phyloP scores from a whole-genome alignment of 306 rosid genomes.

The Potentilla sterilis region DNA sequence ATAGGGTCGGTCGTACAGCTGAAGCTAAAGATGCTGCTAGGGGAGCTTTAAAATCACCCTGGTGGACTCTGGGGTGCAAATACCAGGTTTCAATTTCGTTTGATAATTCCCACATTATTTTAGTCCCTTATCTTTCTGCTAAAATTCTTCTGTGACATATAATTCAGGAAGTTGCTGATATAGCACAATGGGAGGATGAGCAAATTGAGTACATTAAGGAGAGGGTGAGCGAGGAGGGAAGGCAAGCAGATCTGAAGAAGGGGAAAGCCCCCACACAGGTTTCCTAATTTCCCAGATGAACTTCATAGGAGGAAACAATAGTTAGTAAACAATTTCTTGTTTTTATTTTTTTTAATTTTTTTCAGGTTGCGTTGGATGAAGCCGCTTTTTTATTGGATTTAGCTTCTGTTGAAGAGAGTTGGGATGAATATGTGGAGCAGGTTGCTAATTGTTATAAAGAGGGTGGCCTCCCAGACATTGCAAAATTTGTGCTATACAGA shows the following conservation, averaged over 20 bases:
- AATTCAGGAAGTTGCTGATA: slow-evolving; percentile 75
- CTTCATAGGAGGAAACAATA: neutral
- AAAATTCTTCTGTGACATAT: neutral
- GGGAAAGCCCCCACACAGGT: slow-evolving; percentile 93
- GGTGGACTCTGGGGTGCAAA: slow-evolving; percentile 97
- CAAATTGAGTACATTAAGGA: slow-evolving; percentile 90
- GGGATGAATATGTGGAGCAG: slow-evolving; percentile 68
- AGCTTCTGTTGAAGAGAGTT: slow-evolving; percentile 84
- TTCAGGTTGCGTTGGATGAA: slow-evolving; percentile 85
- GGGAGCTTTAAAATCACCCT: slow-evolving; percentile 86
- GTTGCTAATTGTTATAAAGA: slow-evolving; percentile 76
- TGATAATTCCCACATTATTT: slow-evolving; percentile 18
- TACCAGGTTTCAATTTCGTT: slow-evolving; percentile 45
- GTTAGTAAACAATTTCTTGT: slow-evolving; percentile 6
- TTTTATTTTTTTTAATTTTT: slow-evolving; percentile 6
- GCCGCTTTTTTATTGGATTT: slow-evolving; percentile 91
- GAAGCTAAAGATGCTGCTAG: slow-evolving; percentile 97
- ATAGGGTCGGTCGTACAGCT: slow-evolving; percentile 71
- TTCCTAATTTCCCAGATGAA: slow-evolving; percentile 2
- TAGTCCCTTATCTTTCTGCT: neutral
- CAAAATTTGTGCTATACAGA: slow-evolving; percentile 63
- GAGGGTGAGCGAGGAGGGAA: slow-evolving; percentile 86
- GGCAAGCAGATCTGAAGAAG: slow-evolving; percentile 74
- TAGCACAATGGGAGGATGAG: slow-evolving; percentile 95
- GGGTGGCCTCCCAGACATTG: slow-evolving; percentile 68